Base-by-base conservation (phyloP, 257 asterid species). In the Solanum sejunctum region DNA sequence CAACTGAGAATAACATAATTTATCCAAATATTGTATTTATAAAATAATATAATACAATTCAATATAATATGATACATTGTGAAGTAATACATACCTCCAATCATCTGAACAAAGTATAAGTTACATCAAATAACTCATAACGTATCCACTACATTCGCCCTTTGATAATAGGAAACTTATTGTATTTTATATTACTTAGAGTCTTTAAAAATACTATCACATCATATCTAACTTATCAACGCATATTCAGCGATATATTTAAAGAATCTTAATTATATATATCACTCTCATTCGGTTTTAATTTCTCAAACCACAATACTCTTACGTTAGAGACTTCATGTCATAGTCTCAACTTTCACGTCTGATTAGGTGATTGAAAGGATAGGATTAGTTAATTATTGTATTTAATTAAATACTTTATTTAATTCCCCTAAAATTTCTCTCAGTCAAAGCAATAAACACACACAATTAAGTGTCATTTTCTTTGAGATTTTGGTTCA, bases 321-420 rank as follows among this genome's bases (percentile, higher is more conserved):
- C 56, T 72, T 72, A 23, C 39, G 36, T 71, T 43, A 1, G 80
- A 43, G 12, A 71, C 23, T 71, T 43, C 56, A 43, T 71, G 54
- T 17, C 36, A 47, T 21, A 73, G 8, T 75, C 0, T 28, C 0
- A 21, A 23, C 39, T 3, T 75, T 75, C 82, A 49, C 61, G 45
- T 75, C 63, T 23, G 41, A 49, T 23, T 47, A 47, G 87, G 90
- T 87, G 90, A 85, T 51, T 39, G 88, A 87, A 83, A 80, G 45
- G 88, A 83, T 83, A 12, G 54, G 2, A 70, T 49, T 67, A 79
- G 57, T 26, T 83, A 86, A 70, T 47, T 51, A 28, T 36, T 36
- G 5, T 36, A 36, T 36, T 36, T 36, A 36, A 36, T 36, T 36
- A 36, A 36, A n/a, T 28, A 49, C 45, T 77, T 71, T 26, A 77